Evolutionary conservation across 78 protist genomes (phyloP), one percentile per base, ranked within the genome.

Genomic region (Cavenderia fasciculata): DNA sequence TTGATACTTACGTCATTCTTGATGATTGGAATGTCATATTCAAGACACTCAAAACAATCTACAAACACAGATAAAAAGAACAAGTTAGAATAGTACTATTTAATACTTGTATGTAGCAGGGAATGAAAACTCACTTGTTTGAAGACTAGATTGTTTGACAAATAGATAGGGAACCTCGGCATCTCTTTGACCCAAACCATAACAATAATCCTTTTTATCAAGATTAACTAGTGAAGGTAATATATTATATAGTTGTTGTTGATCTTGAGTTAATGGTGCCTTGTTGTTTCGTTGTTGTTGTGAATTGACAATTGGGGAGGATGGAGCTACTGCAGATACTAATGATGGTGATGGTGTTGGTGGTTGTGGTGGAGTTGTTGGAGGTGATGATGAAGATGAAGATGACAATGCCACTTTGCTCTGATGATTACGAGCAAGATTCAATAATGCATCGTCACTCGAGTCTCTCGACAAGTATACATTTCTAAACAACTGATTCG

Each of bases 41-140:
- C 90, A 21, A 82, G 57, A 57, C 76, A 68, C 18, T 82, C 90
- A 43, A 82, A 82, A 25, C 90, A 82, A 14, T 69, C 78, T 68
- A 33, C 12, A 34, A 27, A 16, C 4, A 5, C 7, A 11, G 12
- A 52, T 52, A 11, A 25, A 16, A 16, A 52, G 59, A 16, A n/a
- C 6, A 12, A 52, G 14, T 16, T 18, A 52, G 14, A 5, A 25
- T 16, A 4, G 47, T 40, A 38, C 4, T 38, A 63, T 36, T 33
- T 63, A n/a, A 16, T 63, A 21, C 5, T 8, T n/a, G 14, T 8
- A 14, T 1, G 25, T 63, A 19, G 10, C 5, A 19, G 27, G 5
- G 7, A 25, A 10, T 56, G 5, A 19, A 56, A 56, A 51, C 40
- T 29, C 19, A 62, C 44, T 47, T 79, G 84, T 74, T 10, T 54